Evolutionary conservation across 768 basidiomycete species (phyloP), one percentile per base, ranked within the genome.

Genomic region (Boletus rex-veris): DNA sequence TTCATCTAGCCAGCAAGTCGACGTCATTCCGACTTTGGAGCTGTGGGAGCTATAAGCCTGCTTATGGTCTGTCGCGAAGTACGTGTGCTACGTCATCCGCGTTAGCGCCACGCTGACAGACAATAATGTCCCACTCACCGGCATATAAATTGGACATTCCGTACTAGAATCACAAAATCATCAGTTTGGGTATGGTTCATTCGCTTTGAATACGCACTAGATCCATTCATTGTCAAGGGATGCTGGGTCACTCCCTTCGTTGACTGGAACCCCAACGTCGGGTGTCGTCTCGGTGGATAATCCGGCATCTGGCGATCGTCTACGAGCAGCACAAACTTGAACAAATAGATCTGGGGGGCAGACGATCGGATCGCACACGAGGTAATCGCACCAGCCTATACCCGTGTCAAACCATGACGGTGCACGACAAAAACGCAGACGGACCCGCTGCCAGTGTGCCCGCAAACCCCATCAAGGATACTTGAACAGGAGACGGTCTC

Each of bases 381-480:
- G 66, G 58, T 79, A 78, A 54, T 78, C 77, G 55, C 77, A 77
- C 77, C 77, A 78, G 15, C 72, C 77, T 78, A 48, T 16, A 41
- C 16, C 15, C 14, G 15, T 30, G 54, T 60, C 44, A 57, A 46
- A 48, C 11, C 4, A 45, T 35, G 35, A 18, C 12, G 26, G 3
- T 19, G 5, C 30, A 46, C 5, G 10, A 49, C 14, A 15, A 30
- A 47, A 54, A 33, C 12, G 11, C 15, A 48, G 50, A 54, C 67
- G 38, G 46, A 61, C 75, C 71, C 3, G 74, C 73, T 48, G 64
- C 73, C 10, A 79, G 57, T 5, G 79, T 79, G 15, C 80, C 78
- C 5, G 80, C 79, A 47, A 76, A 80, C 16, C 79, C 79, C 73
- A 80, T 79, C 18, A 77, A 60, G 36, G 76, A 76, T 47, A 80